Percentiles rank a stretch among this genome's conserved stretches.
Evolutionary conservation across 2,329 filamentous ascomycete species (phyloP).

Genomic region (Fusarium duplospermum): DNA sequence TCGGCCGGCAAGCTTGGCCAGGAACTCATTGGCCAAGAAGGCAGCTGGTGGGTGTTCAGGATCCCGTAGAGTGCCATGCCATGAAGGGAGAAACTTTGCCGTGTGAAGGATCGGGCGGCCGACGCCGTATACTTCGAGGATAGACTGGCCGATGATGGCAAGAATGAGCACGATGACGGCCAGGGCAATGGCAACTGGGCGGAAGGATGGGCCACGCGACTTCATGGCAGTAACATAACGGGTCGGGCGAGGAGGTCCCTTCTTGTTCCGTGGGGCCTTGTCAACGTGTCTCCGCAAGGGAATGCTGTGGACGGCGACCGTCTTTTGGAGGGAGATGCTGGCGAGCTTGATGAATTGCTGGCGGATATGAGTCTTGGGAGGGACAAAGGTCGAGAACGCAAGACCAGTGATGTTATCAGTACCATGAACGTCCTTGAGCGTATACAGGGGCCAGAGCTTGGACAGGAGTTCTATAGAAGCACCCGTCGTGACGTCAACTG

Average conservation of each 20-base stretch:
- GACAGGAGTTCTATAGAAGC: slow-evolving; percentile 61
- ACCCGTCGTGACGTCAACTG: slow-evolving; percentile 73
- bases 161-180: slow-evolving; percentile 70
- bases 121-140: slow-evolving; percentile 72
- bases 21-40: slow-evolving; percentile 48
- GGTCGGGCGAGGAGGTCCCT: slow-evolving; percentile 59
- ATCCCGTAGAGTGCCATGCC: slow-evolving; percentile 49
- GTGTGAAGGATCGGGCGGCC: slow-evolving; percentile 68
- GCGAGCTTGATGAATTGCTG: slow-evolving; percentile 74
- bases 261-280: slow-evolving; percentile 50
- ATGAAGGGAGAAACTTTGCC: slow-evolving; percentile 65
- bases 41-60: slow-evolving; percentile 41
- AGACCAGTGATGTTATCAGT: slow-evolving; percentile 69
- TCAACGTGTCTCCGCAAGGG: slow-evolving; percentile 67
- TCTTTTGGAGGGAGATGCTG: slow-evolving; percentile 84
- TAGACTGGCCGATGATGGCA: slow-evolving; percentile 70
- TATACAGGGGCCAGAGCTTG: slow-evolving; percentile 64
- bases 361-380: slow-evolving; percentile 60
- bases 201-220: slow-evolving; percentile 63
- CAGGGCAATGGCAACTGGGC: slow-evolving; percentile 64
- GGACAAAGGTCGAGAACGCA: slow-evolving; percentile 67
- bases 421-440: slow-evolving; percentile 65
- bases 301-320: slow-evolving; percentile 82
- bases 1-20: slow-evolving; percentile 53
- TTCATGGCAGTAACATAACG: slow-evolving; percentile 78